Conservation (phyloP, 345 rosid species). For the Eucalyptus urophylla region DNA sequence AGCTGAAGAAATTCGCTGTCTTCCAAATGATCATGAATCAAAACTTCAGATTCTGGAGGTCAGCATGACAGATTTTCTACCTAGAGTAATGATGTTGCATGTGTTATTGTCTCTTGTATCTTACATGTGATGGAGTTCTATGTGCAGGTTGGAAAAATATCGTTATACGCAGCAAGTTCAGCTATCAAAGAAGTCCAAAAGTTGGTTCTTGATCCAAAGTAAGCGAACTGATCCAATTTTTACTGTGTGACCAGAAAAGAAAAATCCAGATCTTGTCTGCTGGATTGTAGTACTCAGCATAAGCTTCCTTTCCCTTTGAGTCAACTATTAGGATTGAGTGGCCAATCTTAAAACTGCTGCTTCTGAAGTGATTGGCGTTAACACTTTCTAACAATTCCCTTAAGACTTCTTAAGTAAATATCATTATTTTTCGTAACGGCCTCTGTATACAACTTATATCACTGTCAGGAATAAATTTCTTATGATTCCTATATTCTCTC, state of each 20-base stretch:
- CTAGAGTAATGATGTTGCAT: background rate
- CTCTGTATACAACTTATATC: background rate
- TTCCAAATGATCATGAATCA: constrained; percentile 79
- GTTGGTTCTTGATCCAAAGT: constrained; percentile 89
- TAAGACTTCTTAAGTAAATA: background rate
- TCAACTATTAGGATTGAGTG: background rate
- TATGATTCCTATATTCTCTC: background rate
- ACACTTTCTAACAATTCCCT: background rate
- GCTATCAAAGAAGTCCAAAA: constrained; percentile 95
- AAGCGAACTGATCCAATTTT: constrained; percentile 9
- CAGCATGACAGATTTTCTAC: constrained; percentile 2
- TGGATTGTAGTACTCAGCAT: background rate
- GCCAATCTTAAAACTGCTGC: background rate
- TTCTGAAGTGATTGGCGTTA: background rate
- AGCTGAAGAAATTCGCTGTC: constrained; percentile 77
- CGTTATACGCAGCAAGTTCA: constrained; percentile 91
- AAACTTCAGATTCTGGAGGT: constrained; percentile 92
- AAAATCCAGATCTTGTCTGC: background rate
- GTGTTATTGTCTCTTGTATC: background rate
- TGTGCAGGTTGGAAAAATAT: constrained; percentile 83
- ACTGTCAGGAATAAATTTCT: background rate
- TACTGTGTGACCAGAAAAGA: background rate
- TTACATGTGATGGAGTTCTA: background rate
- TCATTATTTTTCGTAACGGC: background rate
- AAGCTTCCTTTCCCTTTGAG: background rate